phyloP scores from a whole-genome alignment of 2,329 filamentous ascomycete genomes.

The Pyricularia pennisetigena region DNA sequence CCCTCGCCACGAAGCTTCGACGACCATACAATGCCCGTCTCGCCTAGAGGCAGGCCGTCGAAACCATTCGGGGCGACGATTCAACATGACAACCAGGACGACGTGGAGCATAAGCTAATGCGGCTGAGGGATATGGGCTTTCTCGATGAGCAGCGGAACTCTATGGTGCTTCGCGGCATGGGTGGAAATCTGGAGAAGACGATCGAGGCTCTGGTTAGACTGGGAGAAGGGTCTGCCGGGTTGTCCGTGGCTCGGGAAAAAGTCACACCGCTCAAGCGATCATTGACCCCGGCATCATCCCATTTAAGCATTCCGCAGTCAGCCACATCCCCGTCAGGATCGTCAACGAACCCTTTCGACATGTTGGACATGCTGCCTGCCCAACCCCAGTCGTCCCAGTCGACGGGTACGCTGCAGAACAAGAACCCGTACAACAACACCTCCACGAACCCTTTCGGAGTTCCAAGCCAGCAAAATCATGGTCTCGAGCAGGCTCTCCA shows the following conservation, averaged over 20 bases:
- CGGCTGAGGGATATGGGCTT: slow-evolving; percentile 89
- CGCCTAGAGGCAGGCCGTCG: slow-evolving; percentile 52
- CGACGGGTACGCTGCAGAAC: slow-evolving; percentile 50
- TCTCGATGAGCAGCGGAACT: slow-evolving; percentile 69
- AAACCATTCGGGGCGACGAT: slow-evolving; percentile 61
- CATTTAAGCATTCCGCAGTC: slow-evolving; percentile 13
- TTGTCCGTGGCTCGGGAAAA: slow-evolving; percentile 24
- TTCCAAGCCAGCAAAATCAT: slow-evolving; percentile 31
- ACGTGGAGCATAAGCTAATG: slow-evolving; percentile 65
- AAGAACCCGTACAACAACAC: slow-evolving; percentile 40
- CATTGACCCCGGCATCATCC: slow-evolving; percentile 41
- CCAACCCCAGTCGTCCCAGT: slow-evolving; percentile 54
- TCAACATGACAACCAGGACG: slow-evolving; percentile 37
- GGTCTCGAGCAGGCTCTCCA: slow-evolving; percentile 62
- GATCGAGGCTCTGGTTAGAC: slow-evolving; percentile 71
- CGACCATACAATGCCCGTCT: slow-evolving; percentile 22
- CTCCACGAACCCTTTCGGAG: slow-evolving; percentile 62
- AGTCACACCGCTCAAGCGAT: slow-evolving; percentile 25
- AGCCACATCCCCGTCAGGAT: slow-evolving; percentile 17
- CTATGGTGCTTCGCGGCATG: slow-evolving; percentile 69
- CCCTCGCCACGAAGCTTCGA: slow-evolving; percentile 23
- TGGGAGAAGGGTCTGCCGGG: slow-evolving; percentile 58
- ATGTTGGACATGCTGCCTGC: slow-evolving; percentile 48
- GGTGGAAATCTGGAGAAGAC: slow-evolving; percentile 79
- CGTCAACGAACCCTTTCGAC: slow-evolving; percentile 61